Percentiles rank a stretch among this genome's conserved stretches.
Evolutionary conservation across 139 green algal genomes (phyloP).

Genomic region (Eudorina sp.): DNA sequence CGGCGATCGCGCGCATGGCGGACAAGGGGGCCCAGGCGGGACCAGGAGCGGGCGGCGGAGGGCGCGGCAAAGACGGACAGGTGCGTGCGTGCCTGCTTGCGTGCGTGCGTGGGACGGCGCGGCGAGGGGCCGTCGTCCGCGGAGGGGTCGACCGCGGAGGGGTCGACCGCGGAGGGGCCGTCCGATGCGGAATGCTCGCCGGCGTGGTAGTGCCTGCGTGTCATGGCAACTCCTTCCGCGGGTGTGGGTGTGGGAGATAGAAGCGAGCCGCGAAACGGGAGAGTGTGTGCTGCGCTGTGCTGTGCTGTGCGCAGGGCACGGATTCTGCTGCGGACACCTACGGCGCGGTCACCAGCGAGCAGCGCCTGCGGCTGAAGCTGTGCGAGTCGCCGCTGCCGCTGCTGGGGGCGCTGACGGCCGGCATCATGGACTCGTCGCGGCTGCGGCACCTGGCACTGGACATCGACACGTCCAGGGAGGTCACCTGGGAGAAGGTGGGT

Average conservation of each 20-base stretch:
- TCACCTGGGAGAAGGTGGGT: conserved; percentile 56
- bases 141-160: too few relatives aligned
- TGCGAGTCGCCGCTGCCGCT: conserved; percentile 50
- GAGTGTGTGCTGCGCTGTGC: too few relatives aligned
- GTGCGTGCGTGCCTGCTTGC: not conserved
- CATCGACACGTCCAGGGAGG: conserved; percentile 50
- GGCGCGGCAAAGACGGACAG: not conserved
- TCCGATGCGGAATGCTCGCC: too few relatives aligned
- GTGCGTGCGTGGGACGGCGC: too few relatives aligned
- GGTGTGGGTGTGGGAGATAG: too few relatives aligned
- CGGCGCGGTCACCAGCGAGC: conserved; percentile 36
- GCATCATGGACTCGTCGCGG: conserved; percentile 42
- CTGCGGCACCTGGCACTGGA: conserved; percentile 52
- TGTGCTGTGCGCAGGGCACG: too few relatives aligned
- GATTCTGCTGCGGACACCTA: too few relatives aligned
- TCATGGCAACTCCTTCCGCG: too few relatives aligned
- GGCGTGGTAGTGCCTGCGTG: too few relatives aligned
- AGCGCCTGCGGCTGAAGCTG: conserved; percentile 40
- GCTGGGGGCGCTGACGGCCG: conserved; percentile 32
- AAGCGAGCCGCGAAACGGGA: too few relatives aligned
- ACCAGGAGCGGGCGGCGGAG: not conserved
- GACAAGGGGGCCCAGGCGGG: conserved; percentile 14
- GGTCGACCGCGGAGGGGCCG: too few relatives aligned
- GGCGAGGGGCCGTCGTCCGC: too few relatives aligned
- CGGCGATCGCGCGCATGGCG: conserved; percentile 32